Base-by-base conservation (phyloP, 305 asterid genomes). In the Euphrasia arctica region DNA sequence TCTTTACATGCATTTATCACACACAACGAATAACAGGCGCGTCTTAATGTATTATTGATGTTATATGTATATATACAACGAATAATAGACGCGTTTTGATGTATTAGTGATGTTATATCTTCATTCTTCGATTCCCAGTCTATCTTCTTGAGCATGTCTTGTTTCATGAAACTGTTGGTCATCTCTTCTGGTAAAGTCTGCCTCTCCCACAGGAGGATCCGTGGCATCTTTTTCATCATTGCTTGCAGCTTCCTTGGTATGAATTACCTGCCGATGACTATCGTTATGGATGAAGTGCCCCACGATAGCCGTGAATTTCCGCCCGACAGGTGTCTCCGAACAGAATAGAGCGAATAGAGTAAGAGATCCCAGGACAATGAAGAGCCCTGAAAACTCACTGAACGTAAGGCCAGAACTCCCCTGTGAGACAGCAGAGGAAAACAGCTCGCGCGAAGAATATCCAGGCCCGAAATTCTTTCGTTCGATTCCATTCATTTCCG, bases 371-470 rank as follows among this genome's bases (percentile, higher is more conserved):
- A 74, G 49, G 10, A 80, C 32, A n/a, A 82, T 63, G 59, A 86
- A 82, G 15, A 86, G 84, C n/a, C 89, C 91, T 43, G 81, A 82
- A 58, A 85, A 82, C 12, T 85, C 68, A 43, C 8, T 51, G 4
- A 77, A 42, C 5, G 79, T 64, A 3, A 85, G 82, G 54, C 81
- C 66, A 2, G 84, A 75, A 1, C 78, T 69, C 54, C 72, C 69
- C 11, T 79, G 71, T 8, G 80, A 75, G 34, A 85, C 57, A 0
- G 18, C 34, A 0, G 83, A 71, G 22, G 79, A 61, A 29, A 66
- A 66, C 11, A 81, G 86, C 13, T 81, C 78, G 36, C 70, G 77
- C 0, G 84, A 74, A 25, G 87, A 73, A 65, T 82, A 85, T 48
- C 79, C 89, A 3, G 80, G 78, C 5, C 85, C 87, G n/a, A 85